Base-by-base conservation (phyloP, 2,329 filamentous ascomycete species). In the Samsoniella hepiali region DNA sequence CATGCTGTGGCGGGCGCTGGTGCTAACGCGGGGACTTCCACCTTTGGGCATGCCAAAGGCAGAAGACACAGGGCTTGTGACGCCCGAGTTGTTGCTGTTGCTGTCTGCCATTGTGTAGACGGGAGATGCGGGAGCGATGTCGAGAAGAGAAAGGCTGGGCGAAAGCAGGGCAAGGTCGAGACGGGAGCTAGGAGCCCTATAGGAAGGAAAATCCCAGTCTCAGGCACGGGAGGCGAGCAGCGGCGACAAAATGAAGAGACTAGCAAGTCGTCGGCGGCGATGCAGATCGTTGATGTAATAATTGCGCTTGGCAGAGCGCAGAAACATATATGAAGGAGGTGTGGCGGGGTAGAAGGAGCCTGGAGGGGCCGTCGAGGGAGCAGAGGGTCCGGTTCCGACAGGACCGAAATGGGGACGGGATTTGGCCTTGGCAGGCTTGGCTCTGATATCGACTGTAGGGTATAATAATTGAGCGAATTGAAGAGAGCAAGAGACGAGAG, bases 31-130 rank as follows among this genome's bases (percentile, higher is more conserved):
- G 4, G 59, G 63, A 36, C 58, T 58, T 36, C 50, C 56, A 9
- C 56, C 63, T 45, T 60, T 59, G 63, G 45, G 63, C 44, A 64
- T 57, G 51, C 63, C 63, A 64, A 64, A 64, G 31, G 63, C 63
- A 17, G 63, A 64, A 17, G 58, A 60, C n/a, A 57, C 58, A n/a
- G 63, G 58, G 44, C 63, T 64, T 34, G 42, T 27, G 22, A 60
- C 31, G 51, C 61, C 61, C 3, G 62, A 63, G 9, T 45, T 22
- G 45, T 55, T 55, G 42, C 15, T 36, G 58, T 55, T 62, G 40
- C 27, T 62, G 59, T 62, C 59, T 31, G 59, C 27, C 59, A 62
- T 62, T 50, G 32, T 56, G 59, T 11, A 31, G 36, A 54, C 31
- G 38, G 47, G 27, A 11, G 36, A 13, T 38, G 22, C 2, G 11